These are phyloP conservation scores for Ophiocordyceps camponoti-leonardi DNA, from an alignment of 2,329 filamentous ascomycete genomes.

Conservation along the genomic window DNA sequence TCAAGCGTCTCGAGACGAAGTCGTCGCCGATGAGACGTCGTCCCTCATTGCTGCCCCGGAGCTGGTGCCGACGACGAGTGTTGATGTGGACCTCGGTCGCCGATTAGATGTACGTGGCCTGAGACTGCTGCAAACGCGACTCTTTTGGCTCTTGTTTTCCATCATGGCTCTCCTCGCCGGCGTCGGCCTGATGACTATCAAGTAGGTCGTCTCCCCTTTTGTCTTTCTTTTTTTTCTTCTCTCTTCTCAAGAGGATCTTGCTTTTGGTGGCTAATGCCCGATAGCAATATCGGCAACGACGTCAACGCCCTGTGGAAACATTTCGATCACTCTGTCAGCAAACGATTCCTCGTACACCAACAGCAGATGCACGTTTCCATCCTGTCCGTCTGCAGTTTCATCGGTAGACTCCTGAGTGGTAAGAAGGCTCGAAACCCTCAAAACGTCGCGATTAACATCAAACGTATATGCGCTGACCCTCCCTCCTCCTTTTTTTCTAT, in stretches of 20 bases:
- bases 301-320: slow-evolving; percentile 76
- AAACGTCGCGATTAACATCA: too few species aligned
- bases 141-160: slow-evolving; percentile 84
- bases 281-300: slow-evolving; percentile 85
- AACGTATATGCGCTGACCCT: too few species aligned
- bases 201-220: slow-evolving; percentile 39
- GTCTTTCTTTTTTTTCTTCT: too few species aligned
- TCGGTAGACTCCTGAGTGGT: slow-evolving; percentile 65
- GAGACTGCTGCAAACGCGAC: slow-evolving; percentile 48
- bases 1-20: neutral
- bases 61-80: slow-evolving; percentile 34
- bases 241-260: too few species aligned
- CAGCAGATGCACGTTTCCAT: slow-evolving; percentile 91
- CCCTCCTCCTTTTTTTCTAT: neutral
- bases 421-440: too few species aligned
- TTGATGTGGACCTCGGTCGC: slow-evolving; percentile 59
- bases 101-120: slow-evolving; percentile 83
- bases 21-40: slow-evolving; percentile 53
- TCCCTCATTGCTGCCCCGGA: slow-evolving; percentile 55
- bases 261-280: neutral
- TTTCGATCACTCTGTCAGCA: slow-evolving; percentile 55
- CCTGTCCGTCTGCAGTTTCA: slow-evolving; percentile 75
- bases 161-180: slow-evolving; percentile 85
- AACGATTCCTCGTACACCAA: slow-evolving; percentile 59
- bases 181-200: slow-evolving; percentile 96